These are phyloP conservation scores for Leucosporidium scottii DNA, from an alignment of 768 basidiomycete genomes.

Conservation along the genomic window DNA sequence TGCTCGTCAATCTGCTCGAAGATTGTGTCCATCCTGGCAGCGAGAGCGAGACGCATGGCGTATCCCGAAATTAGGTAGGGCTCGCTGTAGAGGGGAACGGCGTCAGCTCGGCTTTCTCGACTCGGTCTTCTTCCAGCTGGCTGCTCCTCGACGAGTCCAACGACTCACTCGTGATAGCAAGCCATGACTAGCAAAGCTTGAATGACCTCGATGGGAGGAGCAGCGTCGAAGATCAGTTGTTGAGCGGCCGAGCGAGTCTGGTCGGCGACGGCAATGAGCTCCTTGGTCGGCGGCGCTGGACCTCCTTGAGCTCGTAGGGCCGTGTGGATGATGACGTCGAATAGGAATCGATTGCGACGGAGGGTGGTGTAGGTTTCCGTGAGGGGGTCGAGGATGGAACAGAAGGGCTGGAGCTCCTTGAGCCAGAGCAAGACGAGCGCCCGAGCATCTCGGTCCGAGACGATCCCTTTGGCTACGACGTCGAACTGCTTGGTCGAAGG, in stretches of 20 bases:
- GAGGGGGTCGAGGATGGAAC: constrained; percentile 7
- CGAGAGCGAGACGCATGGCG: too few species aligned
- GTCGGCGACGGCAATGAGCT: constrained; percentile 10
- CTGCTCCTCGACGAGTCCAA: too few species aligned
- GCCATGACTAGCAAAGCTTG: constrained; percentile 1
- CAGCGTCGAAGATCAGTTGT: constrained; percentile 5
- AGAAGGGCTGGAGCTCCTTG: constrained; percentile 11
- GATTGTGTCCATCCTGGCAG: too few species aligned
- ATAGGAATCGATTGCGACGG: constrained; percentile 1
- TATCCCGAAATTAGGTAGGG: too few species aligned
- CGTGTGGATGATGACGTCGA: too few species aligned
- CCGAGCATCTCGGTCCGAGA: constrained; percentile 4
- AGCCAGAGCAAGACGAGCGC: constrained; percentile 9
- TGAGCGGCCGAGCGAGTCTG: constrained; percentile 15
- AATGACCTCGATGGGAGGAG: neutral
- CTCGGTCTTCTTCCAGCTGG: too few species aligned
- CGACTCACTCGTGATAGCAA: too few species aligned
- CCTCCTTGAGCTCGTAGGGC: too few species aligned
- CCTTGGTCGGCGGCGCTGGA: neutral
- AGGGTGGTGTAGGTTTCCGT: constrained; percentile 14
- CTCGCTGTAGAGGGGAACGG: too few species aligned
- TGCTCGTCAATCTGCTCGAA: too few species aligned
- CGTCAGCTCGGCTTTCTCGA: too few species aligned
- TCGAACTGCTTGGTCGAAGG: constrained; percentile 5
- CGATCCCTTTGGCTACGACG: constrained; percentile 14